phyloP scores from a whole-genome alignment of 352 stramenopile genomes.

The Phytopythium cucurbitacearum region DNA sequence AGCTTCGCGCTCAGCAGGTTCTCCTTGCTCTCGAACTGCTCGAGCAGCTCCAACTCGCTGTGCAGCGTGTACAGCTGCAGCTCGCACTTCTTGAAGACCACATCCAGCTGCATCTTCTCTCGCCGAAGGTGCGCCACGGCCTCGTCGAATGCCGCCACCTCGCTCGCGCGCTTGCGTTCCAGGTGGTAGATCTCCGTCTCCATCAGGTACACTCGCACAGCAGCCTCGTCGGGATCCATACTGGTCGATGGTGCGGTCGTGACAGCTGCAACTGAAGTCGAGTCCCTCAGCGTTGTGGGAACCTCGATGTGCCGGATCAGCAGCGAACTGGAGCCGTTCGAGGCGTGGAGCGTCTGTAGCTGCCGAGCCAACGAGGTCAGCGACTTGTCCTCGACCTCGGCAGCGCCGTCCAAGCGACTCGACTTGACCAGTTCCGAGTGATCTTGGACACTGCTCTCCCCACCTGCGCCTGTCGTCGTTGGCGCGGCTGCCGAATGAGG shows the following conservation, averaged over 20 bases:
- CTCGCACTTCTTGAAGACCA: slow-evolving; percentile 88
- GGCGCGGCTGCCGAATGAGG: slow-evolving; percentile 20
- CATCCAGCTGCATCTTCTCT: slow-evolving; percentile 83
- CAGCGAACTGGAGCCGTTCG: too few species aligned
- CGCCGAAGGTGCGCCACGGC: slow-evolving; percentile 85
- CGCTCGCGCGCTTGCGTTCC: slow-evolving; percentile 52
- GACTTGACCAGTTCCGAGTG: too few species aligned
- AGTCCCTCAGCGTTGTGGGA: background rate
- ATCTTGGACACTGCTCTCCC: too few species aligned
- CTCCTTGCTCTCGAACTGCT: slow-evolving; percentile 91
- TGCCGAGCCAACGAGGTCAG: too few species aligned
- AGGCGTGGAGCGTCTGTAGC: too few species aligned
- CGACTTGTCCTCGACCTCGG: too few species aligned
- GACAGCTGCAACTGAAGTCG: too few species aligned
- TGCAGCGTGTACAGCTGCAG: slow-evolving; percentile 84
- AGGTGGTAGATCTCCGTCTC: slow-evolving; percentile 68
- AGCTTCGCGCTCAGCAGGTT: slow-evolving; percentile 84
- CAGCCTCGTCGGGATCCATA: slow-evolving; percentile 42
- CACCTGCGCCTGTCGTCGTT: too few species aligned
- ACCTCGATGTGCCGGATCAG: too few species aligned
- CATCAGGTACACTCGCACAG: slow-evolving; percentile 47
- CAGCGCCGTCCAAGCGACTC: too few species aligned
- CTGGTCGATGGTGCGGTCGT: slow-evolving; percentile 2
- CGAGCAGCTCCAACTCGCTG: slow-evolving; percentile 84
- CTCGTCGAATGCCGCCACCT: slow-evolving; percentile 80